phyloP scores from a whole-genome alignment of 805 yeast species.

The Kregervanrija fluxuum region DNA sequence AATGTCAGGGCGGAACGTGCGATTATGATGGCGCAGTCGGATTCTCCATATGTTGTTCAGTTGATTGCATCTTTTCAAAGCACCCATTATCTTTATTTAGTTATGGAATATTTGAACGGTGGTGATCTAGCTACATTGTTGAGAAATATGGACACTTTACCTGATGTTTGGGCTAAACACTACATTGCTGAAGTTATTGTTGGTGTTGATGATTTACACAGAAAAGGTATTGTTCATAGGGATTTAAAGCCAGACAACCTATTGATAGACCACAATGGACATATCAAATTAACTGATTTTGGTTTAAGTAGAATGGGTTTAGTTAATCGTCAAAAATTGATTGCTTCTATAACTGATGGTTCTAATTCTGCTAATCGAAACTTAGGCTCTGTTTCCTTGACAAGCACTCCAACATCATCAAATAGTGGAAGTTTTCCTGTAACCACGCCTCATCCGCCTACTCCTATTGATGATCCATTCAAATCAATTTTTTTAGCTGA shows the following conservation, averaged over 20 bases:
- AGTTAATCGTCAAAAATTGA: constrained; percentile 62
- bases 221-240: constrained; percentile 84
- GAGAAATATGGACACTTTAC: constrained; percentile 73
- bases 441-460: background rate
- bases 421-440: constrained; percentile 7
- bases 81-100: constrained; percentile 76
- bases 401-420: constrained; percentile 6
- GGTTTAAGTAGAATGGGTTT: constrained; percentile 89
- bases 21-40: constrained; percentile 95
- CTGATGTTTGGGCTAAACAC: constrained; percentile 78
- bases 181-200: constrained; percentile 87
- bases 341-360: constrained; percentile 6
- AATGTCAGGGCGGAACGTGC: constrained; percentile 94
- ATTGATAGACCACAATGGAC: constrained; percentile 80
- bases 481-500: constrained; percentile 9
- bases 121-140: constrained; percentile 91
- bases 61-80: constrained; percentile 85
- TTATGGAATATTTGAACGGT: constrained; percentile 94
- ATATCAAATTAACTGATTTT: constrained; percentile 88
- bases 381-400: constrained; percentile 4
- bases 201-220: constrained; percentile 86
- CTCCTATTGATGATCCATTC: constrained; percentile 15
- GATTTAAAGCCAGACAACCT: constrained; percentile 94
- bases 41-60: constrained; percentile 88
- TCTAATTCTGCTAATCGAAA: background rate